Evolutionary conservation across 805 yeast species (phyloP).

Genomic region (Clavispora fructus): DNA sequence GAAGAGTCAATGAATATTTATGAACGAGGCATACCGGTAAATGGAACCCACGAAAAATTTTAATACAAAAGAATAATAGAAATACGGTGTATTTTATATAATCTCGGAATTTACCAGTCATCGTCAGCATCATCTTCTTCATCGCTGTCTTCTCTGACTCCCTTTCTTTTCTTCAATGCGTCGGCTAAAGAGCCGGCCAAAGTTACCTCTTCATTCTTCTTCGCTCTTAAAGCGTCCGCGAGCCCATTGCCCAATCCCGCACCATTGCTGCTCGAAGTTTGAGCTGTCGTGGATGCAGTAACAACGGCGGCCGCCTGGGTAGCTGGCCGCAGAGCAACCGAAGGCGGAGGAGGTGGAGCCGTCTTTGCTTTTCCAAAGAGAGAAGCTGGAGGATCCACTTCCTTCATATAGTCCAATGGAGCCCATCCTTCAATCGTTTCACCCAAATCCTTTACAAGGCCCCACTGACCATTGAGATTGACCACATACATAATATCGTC

Average conservation of each 20-base stretch:
- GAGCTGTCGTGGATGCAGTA: slow-evolving; percentile 7
- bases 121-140: slow-evolving; percentile 69
- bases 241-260: slow-evolving; percentile 45
- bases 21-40: no score
- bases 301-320: background rate
- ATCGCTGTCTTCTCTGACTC: slow-evolving; percentile 61
- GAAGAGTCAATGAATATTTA: no score
- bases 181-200: slow-evolving; percentile 86
- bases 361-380: slow-evolving; percentile 18
- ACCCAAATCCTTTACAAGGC: slow-evolving; percentile 73
- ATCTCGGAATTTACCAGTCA: slow-evolving; percentile 8
- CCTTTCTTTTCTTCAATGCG: slow-evolving; percentile 69
- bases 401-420: slow-evolving; percentile 84
- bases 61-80: no score
- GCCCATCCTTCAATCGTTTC: slow-evolving; percentile 92
- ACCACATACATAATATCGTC: slow-evolving; percentile 72
- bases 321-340: slow-evolving; percentile 3
- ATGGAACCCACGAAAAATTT: no score
- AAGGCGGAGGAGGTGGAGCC: slow-evolving; percentile 33
- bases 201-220: slow-evolving; percentile 52
- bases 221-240: slow-evolving; percentile 64
- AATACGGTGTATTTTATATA: background rate
- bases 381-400: slow-evolving; percentile 45
- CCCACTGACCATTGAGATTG: slow-evolving; percentile 88
- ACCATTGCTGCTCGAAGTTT: slow-evolving; percentile 16